Evolutionary conservation across 2,329 filamentous ascomycete genomes (phyloP), one percentile per base, ranked within the genome.

Genomic region (Rhexocercosporidium sp.): DNA sequence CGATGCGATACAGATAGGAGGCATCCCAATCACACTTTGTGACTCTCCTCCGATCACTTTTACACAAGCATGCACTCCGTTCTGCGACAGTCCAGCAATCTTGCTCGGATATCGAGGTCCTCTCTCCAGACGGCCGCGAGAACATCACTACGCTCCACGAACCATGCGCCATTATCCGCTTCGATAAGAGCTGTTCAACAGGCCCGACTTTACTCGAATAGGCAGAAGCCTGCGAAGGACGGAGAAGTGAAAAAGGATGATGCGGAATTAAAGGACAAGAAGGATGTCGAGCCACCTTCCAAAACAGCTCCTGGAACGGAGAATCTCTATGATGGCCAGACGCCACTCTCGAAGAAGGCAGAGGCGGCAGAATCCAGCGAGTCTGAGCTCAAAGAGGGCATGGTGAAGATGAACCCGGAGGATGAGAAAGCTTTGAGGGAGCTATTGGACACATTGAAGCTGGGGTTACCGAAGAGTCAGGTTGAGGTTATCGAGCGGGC

Each of bases 71-170:
- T 92, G 90, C 88, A 88, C 78, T 86, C 87, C 75, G 82, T 90
- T 75, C 81, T 91, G 73, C 86, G 89, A 78, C 87, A 88, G 79
- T 85, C 89, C 78, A 86, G 87, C 82, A 86, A 87, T 78, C 81
- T 92, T 77, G 86, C 87, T 80, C 85, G 86, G 78, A 83, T 88
- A 76, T 86, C 87, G 67, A 85, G 85, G 78, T 81, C 85, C 72
- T 84, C 84, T 72, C 81, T 85, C 75, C 83, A 84, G 76, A 80
- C 82, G 74, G 79, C 84, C 69, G 79, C 85, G 64, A 82, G 83
- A 75, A 80, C 82, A 69, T 81, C 82, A 49, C 71, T 80, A 76
- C 81, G 77, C 72, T 77, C 74, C 76, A 80, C 74, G 65, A 79
- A 76, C 76, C 78, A 77, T 70, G 73, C 78, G 62, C 75, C 79